These are phyloP conservation scores for Umbelopsis sp. DNA, from an alignment of 192 early-diverging fungal species.

Conservation along the genomic window DNA sequence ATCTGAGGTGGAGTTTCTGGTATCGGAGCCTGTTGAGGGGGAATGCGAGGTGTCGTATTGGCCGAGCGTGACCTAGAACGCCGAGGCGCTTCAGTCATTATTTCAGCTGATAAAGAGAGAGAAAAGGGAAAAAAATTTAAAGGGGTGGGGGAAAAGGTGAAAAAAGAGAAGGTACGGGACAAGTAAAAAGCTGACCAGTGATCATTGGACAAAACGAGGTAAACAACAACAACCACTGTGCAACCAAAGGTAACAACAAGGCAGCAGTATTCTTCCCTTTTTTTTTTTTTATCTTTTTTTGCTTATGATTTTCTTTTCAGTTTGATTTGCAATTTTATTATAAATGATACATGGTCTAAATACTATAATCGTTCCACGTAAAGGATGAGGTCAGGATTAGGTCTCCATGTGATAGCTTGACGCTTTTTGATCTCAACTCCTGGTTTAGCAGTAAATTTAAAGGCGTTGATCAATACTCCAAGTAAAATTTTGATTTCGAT, in stretches of 20 bases:
- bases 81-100: slow-evolving; percentile 20
- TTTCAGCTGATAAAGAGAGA: slow-evolving; percentile 9
- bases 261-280: neutral
- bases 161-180: neutral
- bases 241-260: slow-evolving; percentile 16
- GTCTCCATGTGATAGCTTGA: slow-evolving; percentile 47
- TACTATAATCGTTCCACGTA: slow-evolving; percentile 27
- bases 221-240: slow-evolving; percentile 19
- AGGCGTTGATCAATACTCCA: slow-evolving; percentile 41
- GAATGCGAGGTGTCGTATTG: slow-evolving; percentile 12
- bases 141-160: neutral
- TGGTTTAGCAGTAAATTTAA: slow-evolving; percentile 43
- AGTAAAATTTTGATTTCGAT: slow-evolving; percentile 59
- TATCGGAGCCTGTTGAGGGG: slow-evolving; percentile 10
- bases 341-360: neutral
- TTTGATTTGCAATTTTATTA: slow-evolving; percentile 11
- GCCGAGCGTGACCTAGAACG: slow-evolving; percentile 18
- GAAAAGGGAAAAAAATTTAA: neutral
- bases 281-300: too few relatives aligned
- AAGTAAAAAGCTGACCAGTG: neutral
- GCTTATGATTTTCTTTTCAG: neutral
- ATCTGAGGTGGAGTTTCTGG: slow-evolving; percentile 10
- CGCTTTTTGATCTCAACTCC: slow-evolving; percentile 46
- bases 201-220: slow-evolving; percentile 18
- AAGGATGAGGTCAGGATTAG: slow-evolving; percentile 46